Evolutionary conservation across 164 flowering plant genomes (phyloP).

Genomic region (Santalum album): DNA sequence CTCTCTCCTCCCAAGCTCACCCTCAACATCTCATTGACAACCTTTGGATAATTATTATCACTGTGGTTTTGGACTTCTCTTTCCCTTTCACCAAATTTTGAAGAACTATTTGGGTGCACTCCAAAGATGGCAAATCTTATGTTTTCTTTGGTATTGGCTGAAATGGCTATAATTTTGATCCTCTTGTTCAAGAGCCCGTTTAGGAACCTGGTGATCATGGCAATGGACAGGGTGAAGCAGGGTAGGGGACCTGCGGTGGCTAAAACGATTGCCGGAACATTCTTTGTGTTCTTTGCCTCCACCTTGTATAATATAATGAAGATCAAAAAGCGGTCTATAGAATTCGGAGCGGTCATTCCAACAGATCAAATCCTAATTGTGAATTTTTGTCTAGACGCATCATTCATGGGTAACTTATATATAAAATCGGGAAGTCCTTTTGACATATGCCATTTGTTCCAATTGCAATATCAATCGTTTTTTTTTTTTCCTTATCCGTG

Average conservation of each 20-base stretch:
- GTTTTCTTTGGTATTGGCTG: conserved; percentile 21
- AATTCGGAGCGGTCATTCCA: conserved; percentile 26
- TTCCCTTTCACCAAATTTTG: no score
- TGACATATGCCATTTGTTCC: no score
- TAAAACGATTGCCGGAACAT: conserved; percentile 28
- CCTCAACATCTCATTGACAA: background rate
- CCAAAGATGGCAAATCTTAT: conserved; percentile 31
- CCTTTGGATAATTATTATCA: no score
- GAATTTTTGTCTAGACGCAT: conserved; percentile 27
- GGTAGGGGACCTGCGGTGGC: conserved; percentile 38
- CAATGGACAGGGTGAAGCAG: conserved; percentile 25
- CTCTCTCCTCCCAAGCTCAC: background rate
- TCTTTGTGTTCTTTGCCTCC: conserved; percentile 32
- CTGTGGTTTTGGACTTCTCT: no score
- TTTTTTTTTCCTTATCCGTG: no score
- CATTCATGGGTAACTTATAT: conserved; percentile 29
- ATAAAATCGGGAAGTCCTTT: no score
- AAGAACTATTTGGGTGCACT: background rate
- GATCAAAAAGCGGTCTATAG: conserved; percentile 23
- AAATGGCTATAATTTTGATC: conserved; percentile 24
- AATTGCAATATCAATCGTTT: no score
- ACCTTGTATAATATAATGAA: conserved; percentile 9
- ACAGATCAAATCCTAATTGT: conserved; percentile 42
- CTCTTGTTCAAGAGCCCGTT: conserved; percentile 26
- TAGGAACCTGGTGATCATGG: conserved; percentile 21